These are phyloP conservation scores for Scheffersomyces parashehatae DNA, from an alignment of 1,139 yeast genomes.

Conservation along the genomic window DNA sequence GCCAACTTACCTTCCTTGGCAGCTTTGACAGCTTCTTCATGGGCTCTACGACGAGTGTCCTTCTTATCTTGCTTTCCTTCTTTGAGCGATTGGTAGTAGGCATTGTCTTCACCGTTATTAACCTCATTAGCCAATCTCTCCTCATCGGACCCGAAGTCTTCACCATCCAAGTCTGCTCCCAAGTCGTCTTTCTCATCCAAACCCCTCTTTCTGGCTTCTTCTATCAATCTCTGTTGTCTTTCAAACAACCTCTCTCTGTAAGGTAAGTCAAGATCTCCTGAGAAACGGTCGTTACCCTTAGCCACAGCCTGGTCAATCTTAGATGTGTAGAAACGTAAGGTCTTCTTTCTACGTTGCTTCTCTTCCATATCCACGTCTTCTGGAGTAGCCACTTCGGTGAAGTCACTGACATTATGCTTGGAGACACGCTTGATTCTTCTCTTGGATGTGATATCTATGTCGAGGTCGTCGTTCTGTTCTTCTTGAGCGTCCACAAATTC, in stretches of 20 bases:
- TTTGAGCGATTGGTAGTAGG: conserved; percentile 54
- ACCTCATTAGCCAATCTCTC: conserved; percentile 40
- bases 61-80: conserved; percentile 49
- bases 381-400: conserved; percentile 62
- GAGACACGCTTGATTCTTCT: conserved; percentile 43
- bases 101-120: conserved; percentile 38
- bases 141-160: conserved; percentile 51
- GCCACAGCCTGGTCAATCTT: conserved; percentile 83
- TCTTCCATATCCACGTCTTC: conserved; percentile 83
- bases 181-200: conserved; percentile 45
- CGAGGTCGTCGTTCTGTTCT: conserved; percentile 31
- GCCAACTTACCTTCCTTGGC: conserved; percentile 83
- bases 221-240: conserved; percentile 81
- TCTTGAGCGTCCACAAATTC: conserved; percentile 11
- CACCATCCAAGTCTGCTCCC: conserved; percentile 59
- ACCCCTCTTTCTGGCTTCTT: conserved; percentile 89
- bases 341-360: conserved; percentile 75
- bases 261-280: conserved; percentile 93
- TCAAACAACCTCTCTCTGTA: conserved; percentile 87
- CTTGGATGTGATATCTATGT: conserved; percentile 51
- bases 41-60: conserved; percentile 61
- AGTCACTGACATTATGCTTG: conserved; percentile 44
- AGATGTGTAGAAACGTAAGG: conserved; percentile 93
- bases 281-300: conserved; percentile 53
- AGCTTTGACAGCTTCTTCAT: conserved; percentile 71